These are phyloP conservation scores for Erysimum cheiranthoides DNA, from an alignment of 345 rosid species.

Conservation along the genomic window DNA sequence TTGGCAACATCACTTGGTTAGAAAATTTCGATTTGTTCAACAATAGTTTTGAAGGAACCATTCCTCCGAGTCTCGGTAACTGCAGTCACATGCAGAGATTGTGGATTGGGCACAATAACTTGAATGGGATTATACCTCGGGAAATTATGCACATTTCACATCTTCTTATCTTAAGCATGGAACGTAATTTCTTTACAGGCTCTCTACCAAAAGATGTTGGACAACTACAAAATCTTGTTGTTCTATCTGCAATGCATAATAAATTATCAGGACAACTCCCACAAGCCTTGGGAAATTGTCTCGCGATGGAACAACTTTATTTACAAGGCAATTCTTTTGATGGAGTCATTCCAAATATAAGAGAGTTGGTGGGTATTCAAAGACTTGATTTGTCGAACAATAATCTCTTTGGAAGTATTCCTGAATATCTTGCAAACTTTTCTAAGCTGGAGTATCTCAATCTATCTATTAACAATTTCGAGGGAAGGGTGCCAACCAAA, in stretches of 20 bases:
- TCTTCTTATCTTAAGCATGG: rapidly evolving
- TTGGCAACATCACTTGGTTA: conserved; percentile 9
- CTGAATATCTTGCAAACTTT: neutral
- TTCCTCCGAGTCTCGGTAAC: neutral
- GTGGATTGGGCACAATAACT: neutral
- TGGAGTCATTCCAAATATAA: conserved; percentile 11
- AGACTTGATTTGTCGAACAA: neutral
- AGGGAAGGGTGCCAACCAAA: conserved; percentile 24
- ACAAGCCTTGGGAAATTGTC: neutral
- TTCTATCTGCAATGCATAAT: rapidly evolving
- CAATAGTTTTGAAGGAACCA: conserved; percentile 16
- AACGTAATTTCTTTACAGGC: neutral
- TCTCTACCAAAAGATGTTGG: conserved; percentile 1
- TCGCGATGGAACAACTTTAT: neutral
- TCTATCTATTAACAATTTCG: conserved; percentile 29
- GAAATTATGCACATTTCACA: neutral
- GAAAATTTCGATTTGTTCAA: neutral
- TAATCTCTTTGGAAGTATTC: conserved; percentile 25
- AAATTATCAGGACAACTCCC: neutral
- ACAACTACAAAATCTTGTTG: neutral
- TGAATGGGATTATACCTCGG: conserved; percentile 12
- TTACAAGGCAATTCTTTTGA: neutral
- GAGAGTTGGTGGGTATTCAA: neutral
- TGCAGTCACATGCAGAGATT: neutral
- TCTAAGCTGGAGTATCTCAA: conserved; percentile 1